phyloP scores from a whole-genome alignment of 2,329 filamentous ascomycete species.

The Dothideomycetes sp. region DNA sequence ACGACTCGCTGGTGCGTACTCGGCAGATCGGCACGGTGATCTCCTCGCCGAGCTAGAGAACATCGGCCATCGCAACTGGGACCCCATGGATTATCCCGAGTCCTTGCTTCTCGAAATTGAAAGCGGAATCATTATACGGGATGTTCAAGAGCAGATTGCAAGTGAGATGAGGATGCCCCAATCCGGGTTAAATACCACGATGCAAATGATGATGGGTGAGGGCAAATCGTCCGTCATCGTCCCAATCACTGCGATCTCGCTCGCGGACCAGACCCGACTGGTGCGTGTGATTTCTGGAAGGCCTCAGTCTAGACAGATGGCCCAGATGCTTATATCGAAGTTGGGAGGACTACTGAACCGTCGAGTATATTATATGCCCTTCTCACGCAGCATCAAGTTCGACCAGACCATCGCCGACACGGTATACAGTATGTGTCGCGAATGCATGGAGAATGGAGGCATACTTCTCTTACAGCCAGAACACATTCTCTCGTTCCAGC shows the following conservation, averaged over 20 bases:
- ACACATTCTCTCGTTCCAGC: conserved; percentile 55
- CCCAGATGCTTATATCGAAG: conserved; percentile 45
- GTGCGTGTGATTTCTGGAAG: conserved; percentile 49
- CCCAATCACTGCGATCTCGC: conserved; percentile 48
- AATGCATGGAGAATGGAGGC: conserved; percentile 37
- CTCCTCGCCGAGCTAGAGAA: too few relatives aligned
- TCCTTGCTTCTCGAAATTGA: conserved; percentile 58
- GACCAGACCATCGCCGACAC: conserved; percentile 21
- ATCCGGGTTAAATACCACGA: conserved; percentile 30
- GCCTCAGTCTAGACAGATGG: conserved; percentile 48
- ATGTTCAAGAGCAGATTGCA: conserved; percentile 51
- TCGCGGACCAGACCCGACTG: conserved; percentile 35
- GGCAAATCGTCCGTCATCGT: conserved; percentile 63
- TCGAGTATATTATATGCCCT: conserved; percentile 48
- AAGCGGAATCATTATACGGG: conserved; percentile 51
- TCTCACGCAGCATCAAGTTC: conserved; percentile 44
- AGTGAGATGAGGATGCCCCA: conserved; percentile 40
- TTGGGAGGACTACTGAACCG: conserved; percentile 48
- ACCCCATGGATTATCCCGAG: conserved; percentile 45
- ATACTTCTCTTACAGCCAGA: conserved; percentile 55
- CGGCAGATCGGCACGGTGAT: too few relatives aligned
- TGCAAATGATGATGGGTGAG: conserved; percentile 65
- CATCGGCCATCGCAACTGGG: too few relatives aligned
- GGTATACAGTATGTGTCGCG: conserved; percentile 33
- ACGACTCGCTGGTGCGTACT: conserved; percentile 1